These are phyloP conservation scores for Sindora glabra DNA, from an alignment of 306 rosid species.

Conservation along the genomic window DNA sequence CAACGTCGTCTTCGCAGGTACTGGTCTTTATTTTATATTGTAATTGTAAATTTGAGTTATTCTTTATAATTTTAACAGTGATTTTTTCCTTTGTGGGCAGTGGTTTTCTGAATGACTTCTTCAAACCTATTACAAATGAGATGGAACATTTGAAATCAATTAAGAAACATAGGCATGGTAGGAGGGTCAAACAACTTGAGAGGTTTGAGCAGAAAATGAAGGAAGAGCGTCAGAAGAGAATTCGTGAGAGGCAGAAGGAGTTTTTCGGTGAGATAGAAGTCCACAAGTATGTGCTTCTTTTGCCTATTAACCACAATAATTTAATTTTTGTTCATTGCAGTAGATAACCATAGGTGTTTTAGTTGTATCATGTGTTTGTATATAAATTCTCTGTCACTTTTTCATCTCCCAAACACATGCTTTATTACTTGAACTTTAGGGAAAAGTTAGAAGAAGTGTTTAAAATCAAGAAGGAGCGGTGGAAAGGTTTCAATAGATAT, in stretches of 20 bases:
- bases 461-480: constrained; percentile 82
- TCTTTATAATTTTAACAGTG: constrained; percentile 3
- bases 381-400: too few species aligned
- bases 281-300: constrained; percentile 76
- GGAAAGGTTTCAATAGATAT: constrained; percentile 89
- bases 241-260: constrained; percentile 97
- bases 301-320: background rate
- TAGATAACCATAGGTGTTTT: background rate
- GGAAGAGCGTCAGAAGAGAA: constrained; percentile 98
- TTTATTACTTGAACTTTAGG: constrained; percentile 48
- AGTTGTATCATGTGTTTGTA: background rate
- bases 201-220: constrained; percentile 94
- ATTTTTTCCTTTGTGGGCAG: constrained; percentile 44
- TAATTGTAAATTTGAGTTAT: background rate
- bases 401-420: constrained; percentile 18
- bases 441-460: constrained; percentile 89
- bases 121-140: constrained; percentile 71
- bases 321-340: background rate
- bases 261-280: constrained; percentile 91
- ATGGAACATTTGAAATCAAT: constrained; percentile 71
- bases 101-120: constrained; percentile 86
- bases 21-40: background rate
- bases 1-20: constrained; percentile 93
- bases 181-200: constrained; percentile 91
- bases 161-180: constrained; percentile 94